A percentile compares a stretch with the other conserved stretches of the same genome.
phyloP scores from a whole-genome alignment of 2,329 filamentous ascomycete species.

The Sporothrix phasma region DNA sequence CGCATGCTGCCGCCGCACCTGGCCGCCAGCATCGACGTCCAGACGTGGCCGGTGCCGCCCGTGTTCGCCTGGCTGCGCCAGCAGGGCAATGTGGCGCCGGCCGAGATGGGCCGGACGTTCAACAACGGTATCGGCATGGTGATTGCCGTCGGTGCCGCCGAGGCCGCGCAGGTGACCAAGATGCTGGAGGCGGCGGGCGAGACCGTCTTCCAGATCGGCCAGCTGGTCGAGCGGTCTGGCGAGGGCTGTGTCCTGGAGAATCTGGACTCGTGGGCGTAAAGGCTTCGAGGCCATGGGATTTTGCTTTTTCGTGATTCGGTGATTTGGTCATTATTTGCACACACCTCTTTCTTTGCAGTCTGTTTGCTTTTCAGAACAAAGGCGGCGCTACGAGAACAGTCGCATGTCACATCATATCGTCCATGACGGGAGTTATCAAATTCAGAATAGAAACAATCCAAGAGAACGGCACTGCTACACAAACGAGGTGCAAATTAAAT shows the following conservation, averaged over 20 bases:
- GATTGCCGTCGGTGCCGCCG: conserved; percentile 69
- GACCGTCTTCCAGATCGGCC: conserved; percentile 66
- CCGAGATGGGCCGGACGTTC: conserved; percentile 86
- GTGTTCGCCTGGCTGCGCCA: conserved; percentile 83
- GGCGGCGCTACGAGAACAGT: background rate
- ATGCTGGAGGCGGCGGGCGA: conserved; percentile 60
- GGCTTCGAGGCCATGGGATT: no score
- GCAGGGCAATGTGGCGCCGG: conserved; percentile 56
- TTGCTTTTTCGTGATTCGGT: background rate
- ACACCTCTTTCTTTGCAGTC: background rate
- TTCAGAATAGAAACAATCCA: background rate
- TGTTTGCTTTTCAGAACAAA: background rate
- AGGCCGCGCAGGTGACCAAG: conserved; percentile 50
- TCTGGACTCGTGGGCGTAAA: conserved; percentile 34
- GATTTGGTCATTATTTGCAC: background rate
- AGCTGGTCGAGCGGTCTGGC: conserved; percentile 46
- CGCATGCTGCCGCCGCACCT: conserved; percentile 77
- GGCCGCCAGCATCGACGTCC: conserved; percentile 69
- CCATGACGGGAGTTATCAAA: background rate
- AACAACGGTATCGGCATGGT: conserved; percentile 96
- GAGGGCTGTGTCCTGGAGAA: conserved; percentile 56
- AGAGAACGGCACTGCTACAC: background rate
- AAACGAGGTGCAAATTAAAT: background rate
- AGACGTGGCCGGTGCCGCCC: conserved; percentile 61
- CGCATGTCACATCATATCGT: background rate